phyloP scores from a whole-genome alignment of 768 basidiomycete genomes.

The Pilatotrama ljubarskyi region DNA sequence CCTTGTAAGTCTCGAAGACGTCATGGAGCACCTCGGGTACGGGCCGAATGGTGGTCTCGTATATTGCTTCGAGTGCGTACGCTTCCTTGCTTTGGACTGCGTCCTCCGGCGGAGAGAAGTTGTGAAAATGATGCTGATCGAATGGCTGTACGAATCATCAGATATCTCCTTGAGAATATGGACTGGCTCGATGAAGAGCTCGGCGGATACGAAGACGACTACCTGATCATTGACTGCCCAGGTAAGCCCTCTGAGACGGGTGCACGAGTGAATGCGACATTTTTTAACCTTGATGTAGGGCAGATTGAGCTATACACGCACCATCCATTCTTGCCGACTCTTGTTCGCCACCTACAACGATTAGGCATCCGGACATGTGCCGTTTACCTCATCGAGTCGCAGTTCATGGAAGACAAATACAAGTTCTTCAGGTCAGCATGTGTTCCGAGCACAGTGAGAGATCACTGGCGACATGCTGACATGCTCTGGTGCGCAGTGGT shows the following conservation, averaged over 20 bases:
- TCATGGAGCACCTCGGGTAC: slow-evolving; percentile 92
- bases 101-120: too few relatives aligned
- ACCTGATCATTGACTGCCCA: slow-evolving; percentile 90
- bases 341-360: slow-evolving; percentile 72
- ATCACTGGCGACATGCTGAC: neutral
- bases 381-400: slow-evolving; percentile 92
- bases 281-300: slow-evolving; percentile 38
- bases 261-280: neutral
- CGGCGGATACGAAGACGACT: slow-evolving; percentile 94
- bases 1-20: slow-evolving; percentile 89
- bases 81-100: neutral
- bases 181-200: slow-evolving; percentile 98
- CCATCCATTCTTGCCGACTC: slow-evolving; percentile 91
- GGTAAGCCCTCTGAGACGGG: slow-evolving; percentile 43
- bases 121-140: neutral
- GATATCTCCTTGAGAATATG: slow-evolving; percentile 95
- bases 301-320: slow-evolving; percentile 99
- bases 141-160: slow-evolving; percentile 36
- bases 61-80: slow-evolving; percentile 98
- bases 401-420: slow-evolving; percentile 99
- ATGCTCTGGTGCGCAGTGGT: slow-evolving; percentile 50
- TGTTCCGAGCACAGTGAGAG: neutral
- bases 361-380: slow-evolving; percentile 87
- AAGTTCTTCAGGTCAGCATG: slow-evolving; percentile 88
- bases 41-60: slow-evolving; percentile 97